Conservation (phyloP, 225 moss, liverwort and hornwort genomes). For the Lunularia cruciata region DNA sequence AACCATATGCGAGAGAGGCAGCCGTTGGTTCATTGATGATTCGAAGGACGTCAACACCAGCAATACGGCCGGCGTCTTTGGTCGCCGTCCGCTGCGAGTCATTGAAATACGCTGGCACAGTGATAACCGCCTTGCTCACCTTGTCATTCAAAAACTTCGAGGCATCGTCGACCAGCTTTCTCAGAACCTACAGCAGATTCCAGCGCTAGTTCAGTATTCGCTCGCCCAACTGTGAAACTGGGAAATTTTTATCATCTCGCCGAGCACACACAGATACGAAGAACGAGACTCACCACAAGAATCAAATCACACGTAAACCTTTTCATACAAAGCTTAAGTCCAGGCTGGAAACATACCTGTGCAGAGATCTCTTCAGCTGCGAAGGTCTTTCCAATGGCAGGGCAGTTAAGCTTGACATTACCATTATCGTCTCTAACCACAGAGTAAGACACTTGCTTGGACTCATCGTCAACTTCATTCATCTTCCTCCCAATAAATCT, state of each 20-base stretch:
- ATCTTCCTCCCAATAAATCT: slow-evolving; percentile 94
- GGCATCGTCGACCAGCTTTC: slow-evolving; percentile 89
- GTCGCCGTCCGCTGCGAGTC: slow-evolving; percentile 91
- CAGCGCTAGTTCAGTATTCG: no score
- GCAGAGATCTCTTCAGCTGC: slow-evolving; percentile 97
- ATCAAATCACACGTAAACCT: no score
- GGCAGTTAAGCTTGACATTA: slow-evolving; percentile 90
- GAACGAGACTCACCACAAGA: no score
- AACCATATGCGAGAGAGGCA: slow-evolving; percentile 86
- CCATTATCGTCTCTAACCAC: slow-evolving; percentile 79
- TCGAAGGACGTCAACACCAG: slow-evolving; percentile 79
- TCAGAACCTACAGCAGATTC: slow-evolving; percentile 54
- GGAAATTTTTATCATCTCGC: no score
- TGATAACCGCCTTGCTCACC: slow-evolving; percentile 85
- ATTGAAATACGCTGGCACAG: slow-evolving; percentile 94
- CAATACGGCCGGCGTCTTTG: slow-evolving; percentile 90
- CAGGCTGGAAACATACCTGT: slow-evolving; percentile 48
- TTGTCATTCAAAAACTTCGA: slow-evolving; percentile 94
- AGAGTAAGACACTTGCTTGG: slow-evolving; percentile 91
- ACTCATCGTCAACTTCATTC: slow-evolving; percentile 78
- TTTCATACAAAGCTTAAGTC: no score
- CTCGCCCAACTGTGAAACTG: no score
- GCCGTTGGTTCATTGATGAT: slow-evolving; percentile 95
- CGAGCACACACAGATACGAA: no score
- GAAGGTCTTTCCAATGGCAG: slow-evolving; percentile 91